Evolutionary conservation across 2,329 filamentous ascomycete genomes (phyloP), one percentile per base, ranked within the genome.

Genomic region (Microascus cirrosus): DNA sequence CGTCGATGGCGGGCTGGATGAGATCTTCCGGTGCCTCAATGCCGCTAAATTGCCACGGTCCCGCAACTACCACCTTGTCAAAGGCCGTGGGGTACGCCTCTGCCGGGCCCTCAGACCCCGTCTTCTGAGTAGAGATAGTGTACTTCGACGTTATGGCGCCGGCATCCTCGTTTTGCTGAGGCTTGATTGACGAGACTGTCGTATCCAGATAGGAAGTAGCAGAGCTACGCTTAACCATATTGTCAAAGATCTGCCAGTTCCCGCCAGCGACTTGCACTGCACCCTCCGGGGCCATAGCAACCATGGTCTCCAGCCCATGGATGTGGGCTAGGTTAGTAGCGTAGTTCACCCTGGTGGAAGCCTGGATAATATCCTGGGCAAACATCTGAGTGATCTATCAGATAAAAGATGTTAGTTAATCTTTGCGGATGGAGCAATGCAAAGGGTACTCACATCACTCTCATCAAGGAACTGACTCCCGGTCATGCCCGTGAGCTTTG

Each of bases 191-290:
- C 0, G 77, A 76, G 1, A 96, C 86, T 0, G 81, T 77, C 0
- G 86, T 88, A 64, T 92, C 87, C 25, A 89, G 74, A 45, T 75
- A 73, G 5, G 92, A 62, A 0, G 75, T 70, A 0, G 88, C 84
- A 2, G 78, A 73, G 1, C 89, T 86, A 0, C 76, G 73, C 42
- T 81, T 76, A 1, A 93, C 74, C 87, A 96, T 95, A 52, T 78
- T 74, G n/a, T 86, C 80, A 67, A 99, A 99, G 58, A 99, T 96
- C 65, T 83, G 85, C 91, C 92, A 97, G 70, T 97, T 99, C 1
- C 94, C 94, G 7, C 91, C 91, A 15, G 81, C 71, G 1, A 97
- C 81, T 20, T 87, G 77, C 68, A 91, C 83, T 0, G 92, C 90
- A 7, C 90, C 91, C 56, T 93, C 86, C 0, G 91, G 88, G 2